Evolutionary conservation across 2,329 filamentous ascomycete genomes (phyloP).

Genomic region (Trichoderma arundinaceum): DNA sequence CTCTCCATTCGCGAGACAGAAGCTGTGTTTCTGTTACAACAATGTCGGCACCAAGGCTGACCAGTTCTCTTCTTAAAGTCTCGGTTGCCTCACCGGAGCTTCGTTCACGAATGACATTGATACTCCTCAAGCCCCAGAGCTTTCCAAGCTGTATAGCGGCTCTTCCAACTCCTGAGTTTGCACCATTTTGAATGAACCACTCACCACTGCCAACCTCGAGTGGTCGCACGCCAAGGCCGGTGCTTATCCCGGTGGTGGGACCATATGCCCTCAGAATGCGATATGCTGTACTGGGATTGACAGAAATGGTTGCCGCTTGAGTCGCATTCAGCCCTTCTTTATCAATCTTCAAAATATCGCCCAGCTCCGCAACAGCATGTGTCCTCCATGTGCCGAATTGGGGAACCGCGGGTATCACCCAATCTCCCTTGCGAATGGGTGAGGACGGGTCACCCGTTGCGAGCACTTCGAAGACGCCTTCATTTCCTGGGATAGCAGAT

Average conservation of each 20-base stretch:
- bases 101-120: conserved; percentile 85
- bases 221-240: conserved; percentile 53
- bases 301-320: conserved; percentile 85
- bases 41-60: conserved; percentile 60
- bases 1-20: conserved; percentile 63
- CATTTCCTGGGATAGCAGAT: conserved; percentile 82
- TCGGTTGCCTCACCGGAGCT: conserved; percentile 68
- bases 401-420: conserved; percentile 86
- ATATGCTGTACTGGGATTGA: conserved; percentile 95
- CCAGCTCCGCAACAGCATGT: conserved; percentile 71
- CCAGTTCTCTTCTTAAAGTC: conserved; percentile 58
- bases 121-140: conserved; percentile 86
- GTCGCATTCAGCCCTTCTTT: conserved; percentile 71
- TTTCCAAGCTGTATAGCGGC: conserved; percentile 86
- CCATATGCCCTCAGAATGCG: conserved; percentile 87
- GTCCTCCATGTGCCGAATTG: conserved; percentile 95
- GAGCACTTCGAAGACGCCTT: conserved; percentile 91
- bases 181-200: conserved; percentile 97
- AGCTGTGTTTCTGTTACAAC: conserved; percentile 64
- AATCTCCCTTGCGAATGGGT: conserved; percentile 75
- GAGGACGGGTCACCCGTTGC: conserved; percentile 64
- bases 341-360: conserved; percentile 71
- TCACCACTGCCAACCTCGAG: conserved; percentile 64
- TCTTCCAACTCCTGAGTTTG: conserved; percentile 90
- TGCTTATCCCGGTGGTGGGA: conserved; percentile 51